Base-by-base conservation (phyloP, 129 eudicot species). In the Lactuca sativa region DNA sequence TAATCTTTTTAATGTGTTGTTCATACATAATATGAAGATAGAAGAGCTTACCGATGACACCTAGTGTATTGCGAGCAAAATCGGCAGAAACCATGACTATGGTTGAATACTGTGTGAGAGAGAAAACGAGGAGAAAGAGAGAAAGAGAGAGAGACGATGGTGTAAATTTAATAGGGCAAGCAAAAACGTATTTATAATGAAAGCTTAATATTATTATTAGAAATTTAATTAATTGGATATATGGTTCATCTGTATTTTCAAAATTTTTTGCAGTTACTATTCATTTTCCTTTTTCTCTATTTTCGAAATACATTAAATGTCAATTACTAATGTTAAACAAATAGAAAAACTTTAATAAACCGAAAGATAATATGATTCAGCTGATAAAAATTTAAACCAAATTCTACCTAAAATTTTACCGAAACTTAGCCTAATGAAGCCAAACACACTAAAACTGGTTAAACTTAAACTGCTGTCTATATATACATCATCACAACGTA, bases 1-100 rank as follows among this genome's bases (percentile, higher is more conserved):
- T 47, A 3, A 47, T 47, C 52, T 43, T 43, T 9, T 9, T 1
- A 9, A 72, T 17, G 62, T 32, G 33, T 11, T 38, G 6, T 30
- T 15, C 51, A 60, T 11, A 52, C 1, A 10, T 8, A 2, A 36
- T 16, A 61, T 10, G 32, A 18, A 13, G 2, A 63, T n/a, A 70
- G 9, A 52, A 33, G 49, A 13, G 70, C 4, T 67, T 43, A 86
- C 92, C 92, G 61, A 86, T 69, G 68, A 86, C 67, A 47, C 92
- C 92, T 62, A 83, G 80, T 2, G 43, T 67, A 41, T 76, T 77
- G 9, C 88, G 86, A 72, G 81, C 84, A 30, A 71, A 56, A 9
- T 86, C 86, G 37, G 78, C 55, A 56, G 85, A 71, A 66, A 78
- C 81, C 92, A 81, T 81, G 71, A 60, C 58, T 75, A 5, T 9